Conservation (phyloP, 306 rosid genomes). For the Glycine soja region DNA sequence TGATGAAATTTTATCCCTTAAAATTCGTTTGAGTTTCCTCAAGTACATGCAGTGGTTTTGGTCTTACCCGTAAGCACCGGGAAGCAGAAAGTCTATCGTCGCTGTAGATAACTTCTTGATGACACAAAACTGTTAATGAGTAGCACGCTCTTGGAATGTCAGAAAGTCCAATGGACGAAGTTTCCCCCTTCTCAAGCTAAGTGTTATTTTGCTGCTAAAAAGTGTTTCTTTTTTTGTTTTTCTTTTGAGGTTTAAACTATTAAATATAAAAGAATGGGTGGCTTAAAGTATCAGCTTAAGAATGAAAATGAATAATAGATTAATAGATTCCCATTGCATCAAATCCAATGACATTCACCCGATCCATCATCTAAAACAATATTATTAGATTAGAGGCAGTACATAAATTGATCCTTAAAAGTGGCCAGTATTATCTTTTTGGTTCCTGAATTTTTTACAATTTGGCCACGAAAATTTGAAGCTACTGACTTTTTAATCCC, state of each 20-base stretch:
- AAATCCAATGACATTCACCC: neutral
- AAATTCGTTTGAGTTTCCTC: slow-evolving; percentile 13
- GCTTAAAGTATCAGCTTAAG: neutral
- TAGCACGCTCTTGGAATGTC: neutral
- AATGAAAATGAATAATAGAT: neutral
- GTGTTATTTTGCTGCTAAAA: neutral
- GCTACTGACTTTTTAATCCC: too few relatives aligned
- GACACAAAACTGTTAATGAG: slow-evolving; percentile 2
- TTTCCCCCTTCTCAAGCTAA: neutral
- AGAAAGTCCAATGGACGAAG: neutral
- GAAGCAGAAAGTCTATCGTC: too few relatives aligned
- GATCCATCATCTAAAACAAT: too few relatives aligned
- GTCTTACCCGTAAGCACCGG: too few relatives aligned
- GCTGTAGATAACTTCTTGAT: too few relatives aligned
- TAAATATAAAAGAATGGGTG: neutral
- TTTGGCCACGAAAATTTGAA: too few relatives aligned
- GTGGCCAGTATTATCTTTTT: too few relatives aligned
- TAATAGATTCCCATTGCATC: neutral
- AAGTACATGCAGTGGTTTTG: neutral
- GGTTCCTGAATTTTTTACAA: too few relatives aligned
- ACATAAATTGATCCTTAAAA: too few relatives aligned
- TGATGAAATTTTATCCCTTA: slow-evolving; percentile 41
- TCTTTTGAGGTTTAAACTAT: too few relatives aligned
- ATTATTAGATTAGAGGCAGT: too few relatives aligned
- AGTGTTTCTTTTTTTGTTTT: neutral